Evolutionary conservation across 805 yeast species (phyloP), one percentile per base, ranked within the genome.

Genomic region (Saccharomycopsis babjevae): DNA sequence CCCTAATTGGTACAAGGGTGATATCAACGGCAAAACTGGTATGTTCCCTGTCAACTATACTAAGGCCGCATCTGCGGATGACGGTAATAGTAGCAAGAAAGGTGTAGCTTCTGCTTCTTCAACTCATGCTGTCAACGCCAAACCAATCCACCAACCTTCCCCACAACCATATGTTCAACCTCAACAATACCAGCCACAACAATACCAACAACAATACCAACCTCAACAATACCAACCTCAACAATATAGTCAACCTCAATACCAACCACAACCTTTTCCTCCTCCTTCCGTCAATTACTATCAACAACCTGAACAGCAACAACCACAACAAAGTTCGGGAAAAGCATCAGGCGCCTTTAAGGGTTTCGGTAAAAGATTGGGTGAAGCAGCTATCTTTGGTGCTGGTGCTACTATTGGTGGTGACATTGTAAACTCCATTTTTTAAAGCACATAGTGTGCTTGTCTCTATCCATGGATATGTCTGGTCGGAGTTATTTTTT

Each of bases 351-450:
- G 71, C 22, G 69, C 67, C 22, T 65, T 85, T 62, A 83, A 82
- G 72, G 85, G 80, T 68, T 82, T 89, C 66, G 96, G 96, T 30
- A 79, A 88, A 65, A 86, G 89, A 73, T 75, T 92, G 62, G 97
- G 96, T 62, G 84, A 90, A 66, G 96, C 97, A n/a, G 92, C 96
- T 40, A 83, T 92, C 57, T 93, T 90, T 66, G 97, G 97, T 73
- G 97, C 96, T 10, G 98, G 98, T 77, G 96, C 97, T 46, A 86
- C 97, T 1, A 77, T 92, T 59, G 98, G 98, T 69, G 80, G 89
- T 54, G 90, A 88, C 68, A 67, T 93, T 58, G 89, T 92, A 50
- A 83, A 87, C 68, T 79, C 88, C 52, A 86, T 89, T 62, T 84
- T 86, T 67, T 84, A 73, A 70, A 36, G 16, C 3, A 28, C 28